Percentiles rank a stretch among this genome's conserved stretches.
Conservation (phyloP, 352 stramenopile genomes). For the Phytophthora foliorum region DNA sequence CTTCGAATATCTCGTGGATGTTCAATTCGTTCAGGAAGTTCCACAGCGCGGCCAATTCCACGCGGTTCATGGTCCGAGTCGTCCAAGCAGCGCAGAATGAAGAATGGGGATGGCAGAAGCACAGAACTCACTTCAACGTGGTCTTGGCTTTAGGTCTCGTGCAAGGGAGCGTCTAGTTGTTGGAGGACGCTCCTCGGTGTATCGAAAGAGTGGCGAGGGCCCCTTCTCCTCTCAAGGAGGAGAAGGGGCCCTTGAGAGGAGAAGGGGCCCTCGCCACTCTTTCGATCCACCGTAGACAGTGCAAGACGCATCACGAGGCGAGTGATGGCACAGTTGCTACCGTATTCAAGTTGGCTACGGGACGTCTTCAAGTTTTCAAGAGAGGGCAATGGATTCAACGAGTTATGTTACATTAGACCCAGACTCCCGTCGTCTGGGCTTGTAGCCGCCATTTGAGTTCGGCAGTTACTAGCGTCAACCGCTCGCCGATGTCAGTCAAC, state of each 20-base stretch:
- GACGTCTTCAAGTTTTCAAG: background rate
- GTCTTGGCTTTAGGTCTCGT: slow-evolving; percentile 16
- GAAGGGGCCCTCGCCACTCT: slow-evolving; percentile 3
- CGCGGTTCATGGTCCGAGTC: slow-evolving; percentile 14
- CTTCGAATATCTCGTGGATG: slow-evolving; percentile 10
- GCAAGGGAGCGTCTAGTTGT: slow-evolving; percentile 21
- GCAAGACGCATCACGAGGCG: background rate
- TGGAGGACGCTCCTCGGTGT: background rate
- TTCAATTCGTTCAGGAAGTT: slow-evolving; percentile 19
- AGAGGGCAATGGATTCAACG: background rate
- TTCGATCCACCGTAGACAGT: slow-evolving; percentile 6
- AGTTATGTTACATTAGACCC: slow-evolving; percentile 20
- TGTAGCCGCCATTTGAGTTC: slow-evolving; percentile 30
- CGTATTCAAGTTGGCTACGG: no score
- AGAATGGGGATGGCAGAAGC: slow-evolving; percentile 15
- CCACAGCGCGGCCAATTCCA: slow-evolving; percentile 20
- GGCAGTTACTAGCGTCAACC: slow-evolving; percentile 8
- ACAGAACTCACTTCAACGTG: slow-evolving; percentile 15
- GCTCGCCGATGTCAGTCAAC: slow-evolving; percentile 5
- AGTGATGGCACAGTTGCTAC: no score
- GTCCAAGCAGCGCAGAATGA: background rate
- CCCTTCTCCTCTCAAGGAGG: background rate
- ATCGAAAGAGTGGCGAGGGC: slow-evolving; percentile 1
- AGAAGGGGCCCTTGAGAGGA: background rate
- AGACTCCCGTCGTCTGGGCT: slow-evolving; percentile 15